A percentile compares a stretch with the other conserved stretches of the same genome.
Conservation (phyloP, 2,329 filamentous ascomycete species). For the Lecanosticta acicola region DNA sequence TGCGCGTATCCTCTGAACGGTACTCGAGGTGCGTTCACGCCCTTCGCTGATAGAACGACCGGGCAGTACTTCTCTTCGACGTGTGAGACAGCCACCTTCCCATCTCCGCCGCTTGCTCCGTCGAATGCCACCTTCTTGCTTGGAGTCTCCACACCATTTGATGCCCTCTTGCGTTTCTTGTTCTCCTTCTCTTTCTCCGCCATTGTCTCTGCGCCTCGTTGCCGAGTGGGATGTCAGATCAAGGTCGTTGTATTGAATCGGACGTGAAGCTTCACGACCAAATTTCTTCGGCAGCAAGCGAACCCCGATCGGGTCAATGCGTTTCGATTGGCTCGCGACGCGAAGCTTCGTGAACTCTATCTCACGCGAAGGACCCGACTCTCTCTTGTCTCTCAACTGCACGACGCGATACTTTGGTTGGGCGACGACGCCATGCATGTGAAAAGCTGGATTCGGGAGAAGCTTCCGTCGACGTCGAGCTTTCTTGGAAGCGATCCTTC, state of each 20-base stretch:
- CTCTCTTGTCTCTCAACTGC: background rate
- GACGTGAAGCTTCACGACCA: background rate
- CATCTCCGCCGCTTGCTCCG: conserved; percentile 3
- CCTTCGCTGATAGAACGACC: conserved; percentile 36
- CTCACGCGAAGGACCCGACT: conserved; percentile 3
- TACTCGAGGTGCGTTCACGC: conserved; percentile 35
- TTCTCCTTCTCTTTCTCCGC: conserved; percentile 28
- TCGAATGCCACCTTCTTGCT: conserved; percentile 34
- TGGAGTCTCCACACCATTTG: conserved; percentile 39
- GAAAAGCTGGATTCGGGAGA: background rate
- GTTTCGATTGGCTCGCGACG: no score
- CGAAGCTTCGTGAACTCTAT: background rate
- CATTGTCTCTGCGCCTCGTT: conserved; percentile 19
- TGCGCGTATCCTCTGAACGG: conserved; percentile 49
- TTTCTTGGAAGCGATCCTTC: no score
- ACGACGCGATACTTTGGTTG: background rate
- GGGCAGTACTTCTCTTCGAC: conserved; percentile 20
- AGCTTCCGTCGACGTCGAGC: no score
- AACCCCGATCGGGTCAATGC: conserved; percentile 1
- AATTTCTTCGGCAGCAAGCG: background rate
- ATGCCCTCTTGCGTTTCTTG: conserved; percentile 49
- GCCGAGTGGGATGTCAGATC: background rate
- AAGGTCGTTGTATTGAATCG: background rate
- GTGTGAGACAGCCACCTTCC: conserved; percentile 27
- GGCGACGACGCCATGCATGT: conserved; percentile 4